A percentile compares a stretch with the other conserved stretches of the same genome.
Evolutionary conservation across 2,329 filamentous ascomycete species (phyloP).

Genomic region (Berkeleyomyces basicola): DNA sequence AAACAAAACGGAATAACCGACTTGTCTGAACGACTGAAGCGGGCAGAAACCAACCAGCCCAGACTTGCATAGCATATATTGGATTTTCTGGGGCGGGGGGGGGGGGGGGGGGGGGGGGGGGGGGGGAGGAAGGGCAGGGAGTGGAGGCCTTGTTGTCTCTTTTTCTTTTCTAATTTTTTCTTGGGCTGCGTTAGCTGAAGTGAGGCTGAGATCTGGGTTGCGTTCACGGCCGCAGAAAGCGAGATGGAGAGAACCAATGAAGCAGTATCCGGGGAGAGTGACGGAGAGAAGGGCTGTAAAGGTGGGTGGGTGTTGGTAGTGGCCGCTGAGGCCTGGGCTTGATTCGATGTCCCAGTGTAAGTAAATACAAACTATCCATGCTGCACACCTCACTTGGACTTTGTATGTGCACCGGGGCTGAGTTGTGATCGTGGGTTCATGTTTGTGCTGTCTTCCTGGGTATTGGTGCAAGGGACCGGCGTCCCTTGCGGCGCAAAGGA

Average conservation of each 20-base stretch:
- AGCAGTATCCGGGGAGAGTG: not conserved
- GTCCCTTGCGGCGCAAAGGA: not conserved
- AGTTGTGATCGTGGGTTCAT: not conserved
- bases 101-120: not conserved
- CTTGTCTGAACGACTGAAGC: not conserved
- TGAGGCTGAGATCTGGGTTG: not conserved
- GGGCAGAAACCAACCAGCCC: not conserved
- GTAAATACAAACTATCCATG: too few species aligned
- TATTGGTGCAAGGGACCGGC: not conserved
- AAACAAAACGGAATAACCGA: not conserved
- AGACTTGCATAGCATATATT: not conserved
- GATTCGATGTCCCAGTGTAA: too few species aligned
- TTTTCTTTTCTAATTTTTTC: not conserved
- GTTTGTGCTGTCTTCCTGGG: not conserved
- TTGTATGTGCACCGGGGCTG: not conserved
- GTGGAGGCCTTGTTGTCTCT: not conserved
- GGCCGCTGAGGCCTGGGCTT: too few species aligned
- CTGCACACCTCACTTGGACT: not conserved
- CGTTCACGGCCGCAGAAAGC: not conserved
- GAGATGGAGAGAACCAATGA: not conserved
- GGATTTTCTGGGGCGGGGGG: not conserved
- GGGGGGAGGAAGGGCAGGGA: not conserved
- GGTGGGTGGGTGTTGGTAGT: too few species aligned
- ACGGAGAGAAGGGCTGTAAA: too few species aligned
- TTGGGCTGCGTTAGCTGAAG: not conserved